Evolutionary conservation across 208 protist species (phyloP).

Genomic region (Leishmania aethiopica): DNA sequence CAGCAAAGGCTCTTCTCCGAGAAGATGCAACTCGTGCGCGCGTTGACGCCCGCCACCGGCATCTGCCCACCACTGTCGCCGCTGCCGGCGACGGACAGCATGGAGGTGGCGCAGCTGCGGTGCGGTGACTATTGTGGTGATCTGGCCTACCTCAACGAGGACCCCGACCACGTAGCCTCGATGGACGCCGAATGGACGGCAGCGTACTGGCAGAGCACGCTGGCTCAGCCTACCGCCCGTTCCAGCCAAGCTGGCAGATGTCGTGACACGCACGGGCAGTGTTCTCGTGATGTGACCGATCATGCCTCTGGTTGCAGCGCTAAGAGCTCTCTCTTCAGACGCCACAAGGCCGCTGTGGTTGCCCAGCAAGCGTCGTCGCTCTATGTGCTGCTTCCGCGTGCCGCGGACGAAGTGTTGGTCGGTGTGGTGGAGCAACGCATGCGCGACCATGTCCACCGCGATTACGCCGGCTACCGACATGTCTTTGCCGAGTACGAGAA

Average conservation of each 20-base stretch:
- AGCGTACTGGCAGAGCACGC: conserved; percentile 58
- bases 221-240: conserved; percentile 2
- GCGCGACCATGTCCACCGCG: conserved; percentile 29
- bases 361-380: conserved; percentile 22
- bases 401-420: conserved; percentile 10
- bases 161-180: conserved; percentile 61
- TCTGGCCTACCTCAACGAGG: conserved; percentile 59
- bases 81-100: conserved; percentile 28
- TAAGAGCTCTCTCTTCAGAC: conserved; percentile 17
- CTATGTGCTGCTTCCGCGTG: conserved; percentile 23
- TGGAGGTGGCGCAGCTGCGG: conserved; percentile 66
- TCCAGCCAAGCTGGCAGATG: background rate
- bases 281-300: background rate
- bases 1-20: conserved; percentile 26
- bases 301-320: background rate
- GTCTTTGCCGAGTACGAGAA: conserved; percentile 47
- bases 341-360: conserved; percentile 26
- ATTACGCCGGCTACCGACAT: conserved; percentile 35
- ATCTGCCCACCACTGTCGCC: conserved; percentile 1
- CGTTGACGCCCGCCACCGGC: conserved; percentile 18
- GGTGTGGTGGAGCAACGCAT: conserved; percentile 27
- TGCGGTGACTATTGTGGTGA: conserved; percentile 78
- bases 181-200: conserved; percentile 55
- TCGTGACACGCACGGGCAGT: background rate
- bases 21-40: conserved; percentile 17